Evolutionary conservation across 257 asterid genomes (phyloP), one percentile per base, ranked within the genome.

Genomic region (Linderniella brevidens): DNA sequence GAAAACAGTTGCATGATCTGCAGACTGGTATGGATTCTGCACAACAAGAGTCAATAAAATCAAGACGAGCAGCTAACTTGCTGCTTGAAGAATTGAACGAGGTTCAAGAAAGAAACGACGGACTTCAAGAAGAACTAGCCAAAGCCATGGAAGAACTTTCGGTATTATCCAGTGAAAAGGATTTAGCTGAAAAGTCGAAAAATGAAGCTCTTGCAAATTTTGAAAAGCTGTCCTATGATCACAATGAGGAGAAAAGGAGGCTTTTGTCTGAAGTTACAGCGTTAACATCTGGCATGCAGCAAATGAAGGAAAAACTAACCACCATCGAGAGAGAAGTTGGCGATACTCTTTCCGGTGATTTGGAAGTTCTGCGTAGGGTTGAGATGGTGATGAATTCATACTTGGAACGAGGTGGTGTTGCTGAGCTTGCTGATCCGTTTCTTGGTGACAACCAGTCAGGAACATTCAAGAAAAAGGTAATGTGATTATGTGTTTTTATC

Each of bases 41-140:
- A 8, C 70, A 77, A 52, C 92, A 75, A 56, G 98, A 90, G 57
- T 70, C 83, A 8, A 79, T 58, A 60, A 90, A 85, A 77, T 84
- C 93, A 19, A 79, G 72, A 72, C 68, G 93, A 59, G 93, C 98
- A 4, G 78, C 98, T 63, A 93, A 90, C 54, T 71, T 90, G 36
- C 70, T 90, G 60, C 86, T 90, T 57, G 94, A 92, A 12, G 98
- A 90, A 77, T 60, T 90, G 61, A 85, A 90, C 66, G 98, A 90
- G 68, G 98, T 90, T 67, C 93, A 90, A 64, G 98, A 81, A 68
- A 81, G 98, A 68, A 85, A 79, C 45, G 96, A 90, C 52, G 58
- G 61, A 50, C 93, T 85, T 62, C 96, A 90, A 64, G 98, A 84
- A 60, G 98, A 90, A 65, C 73, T 90, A 49, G 71, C 65, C 41